phyloP scores from a whole-genome alignment of 257 asterid species.

The Solanum dulcamara region DNA sequence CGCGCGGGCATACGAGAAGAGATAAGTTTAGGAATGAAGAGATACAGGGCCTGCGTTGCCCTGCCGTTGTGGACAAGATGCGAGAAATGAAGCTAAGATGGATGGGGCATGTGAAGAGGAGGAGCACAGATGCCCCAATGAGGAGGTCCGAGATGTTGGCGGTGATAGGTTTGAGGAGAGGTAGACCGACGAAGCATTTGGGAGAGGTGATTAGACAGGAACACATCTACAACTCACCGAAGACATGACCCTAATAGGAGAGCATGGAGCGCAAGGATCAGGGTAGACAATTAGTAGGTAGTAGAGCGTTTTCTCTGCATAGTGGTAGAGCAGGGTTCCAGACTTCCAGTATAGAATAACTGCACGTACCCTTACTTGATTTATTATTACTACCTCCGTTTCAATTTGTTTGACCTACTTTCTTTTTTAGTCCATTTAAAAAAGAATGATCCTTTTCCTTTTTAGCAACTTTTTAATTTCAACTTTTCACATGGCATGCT shows the following conservation, averaged over 20 bases:
- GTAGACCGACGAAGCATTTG: neutral
- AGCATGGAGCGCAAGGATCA: neutral
- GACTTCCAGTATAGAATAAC: neutral
- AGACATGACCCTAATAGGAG: neutral
- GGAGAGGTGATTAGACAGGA: neutral
- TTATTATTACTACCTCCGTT: no score
- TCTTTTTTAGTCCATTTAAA: no score
- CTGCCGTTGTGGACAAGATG: neutral
- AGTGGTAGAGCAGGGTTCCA: neutral
- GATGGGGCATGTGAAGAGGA: no score
- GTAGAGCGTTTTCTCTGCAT: neutral
- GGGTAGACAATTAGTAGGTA: neutral
- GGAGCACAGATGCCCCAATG: no score
- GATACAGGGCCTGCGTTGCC: no score
- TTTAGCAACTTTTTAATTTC: no score
- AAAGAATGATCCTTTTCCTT: no score
- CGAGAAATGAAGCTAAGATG: neutral
- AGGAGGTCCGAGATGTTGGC: neutral
- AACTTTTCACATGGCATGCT: no score
- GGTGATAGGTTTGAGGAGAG: neutral
- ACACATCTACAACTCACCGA: neutral
- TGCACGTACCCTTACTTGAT: neutral
- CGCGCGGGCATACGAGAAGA: neutral
- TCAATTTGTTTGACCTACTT: no score
- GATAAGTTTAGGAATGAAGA: neutral